Percentiles rank a stretch among this genome's conserved stretches.
phyloP scores from a whole-genome alignment of 495 filamentous ascomycete genomes.

The Geoglossum glabrum region DNA sequence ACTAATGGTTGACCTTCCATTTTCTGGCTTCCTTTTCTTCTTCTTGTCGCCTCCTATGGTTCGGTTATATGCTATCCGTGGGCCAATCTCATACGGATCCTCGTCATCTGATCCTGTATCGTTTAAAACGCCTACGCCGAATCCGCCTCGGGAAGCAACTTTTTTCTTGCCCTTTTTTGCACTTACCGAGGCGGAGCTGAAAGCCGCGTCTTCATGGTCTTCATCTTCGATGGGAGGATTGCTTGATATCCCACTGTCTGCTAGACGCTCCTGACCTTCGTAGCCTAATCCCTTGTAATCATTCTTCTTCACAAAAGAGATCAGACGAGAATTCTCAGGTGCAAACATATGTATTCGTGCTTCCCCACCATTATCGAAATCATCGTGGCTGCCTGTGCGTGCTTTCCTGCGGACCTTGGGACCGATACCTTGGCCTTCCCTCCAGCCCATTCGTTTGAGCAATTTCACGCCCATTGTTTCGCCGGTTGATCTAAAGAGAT shows the following conservation, averaged over 20 bases:
- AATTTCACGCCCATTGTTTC: conserved; percentile 84
- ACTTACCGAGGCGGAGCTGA: not conserved
- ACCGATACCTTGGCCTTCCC: conserved; percentile 79
- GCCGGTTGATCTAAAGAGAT: conserved; percentile 50
- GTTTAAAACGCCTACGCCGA: conserved; percentile 81
- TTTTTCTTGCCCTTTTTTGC: conserved; percentile 6
- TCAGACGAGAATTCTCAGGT: conserved; percentile 63
- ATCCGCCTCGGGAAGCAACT: conserved; percentile 29
- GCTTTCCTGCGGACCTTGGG: conserved; percentile 68
- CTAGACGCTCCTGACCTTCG: conserved; percentile 40
- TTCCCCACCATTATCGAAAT: conserved; percentile 15
- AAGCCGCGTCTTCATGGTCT: conserved; percentile 19
- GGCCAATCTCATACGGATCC: conserved; percentile 82
- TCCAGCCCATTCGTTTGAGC: conserved; percentile 89
- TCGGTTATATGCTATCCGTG: conserved; percentile 75
- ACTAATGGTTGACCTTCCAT: conserved; percentile 22
- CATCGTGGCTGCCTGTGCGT: conserved; percentile 31
- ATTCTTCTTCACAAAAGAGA: conserved; percentile 53
- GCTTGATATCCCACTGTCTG: conserved; percentile 12
- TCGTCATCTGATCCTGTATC: conserved; percentile 96
- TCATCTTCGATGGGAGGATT: conserved; percentile 22
- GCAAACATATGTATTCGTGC: conserved; percentile 55
- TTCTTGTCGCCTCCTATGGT: conserved; percentile 73
- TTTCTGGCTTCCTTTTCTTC: conserved; percentile 38
- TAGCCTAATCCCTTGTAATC: conserved; percentile 73